These are phyloP conservation scores for Onygenales sp. DNA, from an alignment of 2,329 filamentous ascomycete species.

Conservation along the genomic window DNA sequence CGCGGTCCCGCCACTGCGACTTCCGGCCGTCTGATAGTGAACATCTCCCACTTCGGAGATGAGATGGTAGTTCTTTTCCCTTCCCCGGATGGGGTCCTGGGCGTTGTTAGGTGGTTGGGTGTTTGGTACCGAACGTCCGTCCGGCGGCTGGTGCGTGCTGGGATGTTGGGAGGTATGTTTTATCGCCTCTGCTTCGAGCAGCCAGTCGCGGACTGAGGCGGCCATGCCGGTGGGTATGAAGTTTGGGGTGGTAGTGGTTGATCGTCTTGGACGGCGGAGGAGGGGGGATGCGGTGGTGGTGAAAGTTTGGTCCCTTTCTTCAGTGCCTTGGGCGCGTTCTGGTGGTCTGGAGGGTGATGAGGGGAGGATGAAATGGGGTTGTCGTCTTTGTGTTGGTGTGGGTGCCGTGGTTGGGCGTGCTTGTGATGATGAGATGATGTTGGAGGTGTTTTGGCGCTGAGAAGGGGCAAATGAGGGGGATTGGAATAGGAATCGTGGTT, in stretches of 20 bases:
- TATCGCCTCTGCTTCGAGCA: slow-evolving; percentile 28
- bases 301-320: slow-evolving; percentile 12
- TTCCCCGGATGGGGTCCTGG: neutral
- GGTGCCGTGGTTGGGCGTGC: slow-evolving; percentile 1
- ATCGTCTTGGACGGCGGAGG: slow-evolving; percentile 19
- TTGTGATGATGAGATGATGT: neutral
- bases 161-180: slow-evolving; percentile 6
- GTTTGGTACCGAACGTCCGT: neutral
- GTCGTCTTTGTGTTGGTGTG: slow-evolving; percentile 14
- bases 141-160: neutral
- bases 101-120: neutral
- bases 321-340: slow-evolving; percentile 11
- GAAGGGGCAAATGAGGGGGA: neutral
- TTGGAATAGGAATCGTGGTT: slow-evolving; percentile 2
- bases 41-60: neutral
- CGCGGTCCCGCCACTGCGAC: neutral
- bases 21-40: neutral
- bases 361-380: slow-evolving; percentile 29
- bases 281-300: slow-evolving; percentile 14
- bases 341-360: slow-evolving; percentile 23
- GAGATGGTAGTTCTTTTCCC: slow-evolving; percentile 2
- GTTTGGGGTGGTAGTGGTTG: slow-evolving; percentile 9
- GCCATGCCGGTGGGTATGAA: slow-evolving; percentile 32
- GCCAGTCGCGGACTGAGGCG: slow-evolving; percentile 31
- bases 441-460: neutral